Base-by-base conservation (phyloP, 768 basidiomycete species). In the Collybiopsis confluens region DNA sequence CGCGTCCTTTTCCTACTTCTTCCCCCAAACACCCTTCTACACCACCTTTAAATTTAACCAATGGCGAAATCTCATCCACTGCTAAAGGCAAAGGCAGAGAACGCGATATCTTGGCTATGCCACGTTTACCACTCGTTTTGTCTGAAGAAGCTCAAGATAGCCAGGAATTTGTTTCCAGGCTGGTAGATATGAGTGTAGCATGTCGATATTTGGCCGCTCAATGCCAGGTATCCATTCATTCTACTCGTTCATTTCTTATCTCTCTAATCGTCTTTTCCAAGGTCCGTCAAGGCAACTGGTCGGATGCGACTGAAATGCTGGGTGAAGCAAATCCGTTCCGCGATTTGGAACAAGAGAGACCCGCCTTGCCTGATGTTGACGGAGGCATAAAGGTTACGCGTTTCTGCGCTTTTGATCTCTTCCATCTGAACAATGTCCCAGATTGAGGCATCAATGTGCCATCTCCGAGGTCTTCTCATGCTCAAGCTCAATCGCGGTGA, bases 361-460 rank as follows among this genome's bases (percentile, higher is more conserved):
- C 85, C 2, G 76, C 81, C n/a, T 76, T 90, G 41, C 85, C 86
- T 5, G 93, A 88, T 62, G 74, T 85, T 11, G 94, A 98, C 61
- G 93, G 92, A 26, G 97, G 97, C 3, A 92, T 98, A 67, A 99
- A 99, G 73, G 94, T 93, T 54, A 54, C 71, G 4, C 24, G 26
- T 20, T 27, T 50, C 24, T 28, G 27, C 11, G 10, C 18, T 21
- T 33, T 24, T n/a, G n/a, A n/a, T 20, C 10, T 41, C 50, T 24
- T 53, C 36, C 41, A 33, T 28, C 11, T 36, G 37, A 45, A 41
- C 20, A 57, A 35, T 18, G 57, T 36, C 33, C 47, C 59, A 96
- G 93, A 89, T 98, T 36, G 93, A 98, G 73, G 92, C 97, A 3
- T 97, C 96, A 2, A 95, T 98, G 85, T 98, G 96, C 64, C 87